Evolutionary conservation across 2,329 filamentous ascomycete species (phyloP).

Genomic region (Nannizzia gypsea): DNA sequence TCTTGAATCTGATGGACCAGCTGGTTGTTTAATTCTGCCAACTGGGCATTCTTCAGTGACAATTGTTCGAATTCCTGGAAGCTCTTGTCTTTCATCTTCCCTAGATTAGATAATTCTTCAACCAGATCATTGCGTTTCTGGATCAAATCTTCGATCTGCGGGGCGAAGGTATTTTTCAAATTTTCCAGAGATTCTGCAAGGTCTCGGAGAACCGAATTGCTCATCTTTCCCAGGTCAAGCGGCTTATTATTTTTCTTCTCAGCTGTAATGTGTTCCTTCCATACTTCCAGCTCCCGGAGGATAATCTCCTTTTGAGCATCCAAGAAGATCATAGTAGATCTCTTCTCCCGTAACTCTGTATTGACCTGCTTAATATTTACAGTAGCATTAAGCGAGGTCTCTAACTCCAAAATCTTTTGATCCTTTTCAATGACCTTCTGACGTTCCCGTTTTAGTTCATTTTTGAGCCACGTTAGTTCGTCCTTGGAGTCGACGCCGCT

Average conservation of each 20-base stretch:
- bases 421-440: slow-evolving; percentile 77
- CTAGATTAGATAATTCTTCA: slow-evolving; percentile 72
- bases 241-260: slow-evolving; percentile 74
- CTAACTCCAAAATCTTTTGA: slow-evolving; percentile 71
- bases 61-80: slow-evolving; percentile 93
- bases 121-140: slow-evolving; percentile 72
- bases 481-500: slow-evolving; percentile 45
- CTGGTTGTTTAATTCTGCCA: slow-evolving; percentile 91
- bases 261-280: slow-evolving; percentile 76
- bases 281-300: slow-evolving; percentile 77
- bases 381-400: slow-evolving; percentile 46
- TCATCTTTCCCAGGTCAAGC: slow-evolving; percentile 62
- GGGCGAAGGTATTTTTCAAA: slow-evolving; percentile 66
- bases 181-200: slow-evolving; percentile 51
- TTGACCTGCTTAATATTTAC: slow-evolving; percentile 63
- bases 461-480: slow-evolving; percentile 53
- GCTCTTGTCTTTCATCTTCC: slow-evolving; percentile 80
- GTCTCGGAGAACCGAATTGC: slow-evolving; percentile 50
- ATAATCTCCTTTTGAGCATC: slow-evolving; percentile 94
- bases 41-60: slow-evolving; percentile 84
- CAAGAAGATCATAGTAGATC: slow-evolving; percentile 86
- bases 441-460: slow-evolving; percentile 70
- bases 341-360: slow-evolving; percentile 79
- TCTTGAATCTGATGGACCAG: slow-evolving; percentile 89
- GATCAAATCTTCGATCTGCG: slow-evolving; percentile 74